These are phyloP conservation scores for Verticillium isaacii DNA, from an alignment of 2,329 filamentous ascomycete genomes.

Conservation along the genomic window DNA sequence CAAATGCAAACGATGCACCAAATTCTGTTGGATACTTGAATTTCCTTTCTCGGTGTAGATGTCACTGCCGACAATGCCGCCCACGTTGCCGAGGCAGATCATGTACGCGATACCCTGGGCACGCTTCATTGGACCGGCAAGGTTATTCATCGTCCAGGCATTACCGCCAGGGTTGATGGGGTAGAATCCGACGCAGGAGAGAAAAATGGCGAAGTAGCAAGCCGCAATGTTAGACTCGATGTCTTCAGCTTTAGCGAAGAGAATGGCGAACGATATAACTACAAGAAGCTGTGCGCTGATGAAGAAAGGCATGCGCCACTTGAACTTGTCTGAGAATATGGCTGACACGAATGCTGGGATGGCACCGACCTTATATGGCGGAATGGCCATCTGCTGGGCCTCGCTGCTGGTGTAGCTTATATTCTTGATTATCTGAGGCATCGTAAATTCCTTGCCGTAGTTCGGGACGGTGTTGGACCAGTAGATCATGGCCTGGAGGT, in stretches of 20 bases:
- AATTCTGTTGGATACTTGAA: constrained; percentile 20
- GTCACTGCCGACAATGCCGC: constrained; percentile 18
- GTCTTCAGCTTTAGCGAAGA: constrained; percentile 22
- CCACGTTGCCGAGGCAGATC: constrained; percentile 17
- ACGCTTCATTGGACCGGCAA: constrained; percentile 25
- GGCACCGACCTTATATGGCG: constrained; percentile 19
- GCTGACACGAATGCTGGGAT: constrained; percentile 4
- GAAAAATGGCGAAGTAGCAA: constrained; percentile 31
- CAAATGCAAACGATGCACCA: constrained; percentile 17
- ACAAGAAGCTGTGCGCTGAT: constrained; percentile 2
- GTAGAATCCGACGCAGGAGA: constrained; percentile 32
- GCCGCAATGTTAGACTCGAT: constrained; percentile 28
- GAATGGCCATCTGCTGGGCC: constrained; percentile 23
- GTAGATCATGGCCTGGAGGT: constrained; percentile 30
- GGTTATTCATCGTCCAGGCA: constrained; percentile 31
- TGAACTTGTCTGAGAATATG: constrained; percentile 4
- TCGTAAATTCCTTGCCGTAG: constrained; percentile 22
- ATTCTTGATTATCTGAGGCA: constrained; percentile 30
- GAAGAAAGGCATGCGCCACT: constrained; percentile 9
- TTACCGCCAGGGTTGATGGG: constrained; percentile 26
- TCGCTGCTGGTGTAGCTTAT: constrained; percentile 30
- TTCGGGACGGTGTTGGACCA: constrained; percentile 32
- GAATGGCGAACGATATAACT: constrained; percentile 12
- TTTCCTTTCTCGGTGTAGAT: constrained; percentile 18
- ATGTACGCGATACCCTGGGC: constrained; percentile 29